Evolutionary conservation across 2,329 filamentous ascomycete species (phyloP).

Genomic region (Trichoderma atrobrunneum): DNA sequence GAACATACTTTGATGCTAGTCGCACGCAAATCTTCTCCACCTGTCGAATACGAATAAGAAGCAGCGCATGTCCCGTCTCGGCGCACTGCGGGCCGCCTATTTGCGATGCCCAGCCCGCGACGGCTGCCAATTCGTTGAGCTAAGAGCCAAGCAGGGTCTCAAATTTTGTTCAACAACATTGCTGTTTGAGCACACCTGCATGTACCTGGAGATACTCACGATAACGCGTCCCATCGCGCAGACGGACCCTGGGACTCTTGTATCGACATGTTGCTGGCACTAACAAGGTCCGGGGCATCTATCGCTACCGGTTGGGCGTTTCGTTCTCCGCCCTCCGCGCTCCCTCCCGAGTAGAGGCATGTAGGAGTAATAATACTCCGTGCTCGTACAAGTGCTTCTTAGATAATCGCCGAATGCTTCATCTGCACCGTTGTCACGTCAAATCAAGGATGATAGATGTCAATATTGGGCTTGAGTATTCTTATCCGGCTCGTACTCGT

Average conservation of each 20-base stretch:
- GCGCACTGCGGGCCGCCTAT: not conserved
- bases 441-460: not conserved
- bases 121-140: not conserved
- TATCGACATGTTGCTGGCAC: not conserved
- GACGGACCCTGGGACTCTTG: not conserved
- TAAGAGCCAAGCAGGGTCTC: not conserved
- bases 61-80: not conserved
- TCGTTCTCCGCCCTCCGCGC: not conserved
- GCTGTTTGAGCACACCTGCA: not conserved
- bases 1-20: not conserved
- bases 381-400: not conserved
- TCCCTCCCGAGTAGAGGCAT: not conserved
- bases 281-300: not conserved
- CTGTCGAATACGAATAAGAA: conserved; percentile 10
- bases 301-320: not conserved
- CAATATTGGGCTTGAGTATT: not conserved
- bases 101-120: not conserved
- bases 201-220: not conserved
- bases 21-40: not conserved
- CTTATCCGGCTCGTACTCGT: not conserved
- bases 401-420: not conserved
- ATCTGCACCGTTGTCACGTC: not conserved
- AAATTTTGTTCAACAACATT: not conserved
- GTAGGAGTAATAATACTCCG: not conserved
- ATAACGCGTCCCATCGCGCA: not conserved